phyloP scores from a whole-genome alignment of 352 stramenopile species.

The Pythium diclinum region DNA sequence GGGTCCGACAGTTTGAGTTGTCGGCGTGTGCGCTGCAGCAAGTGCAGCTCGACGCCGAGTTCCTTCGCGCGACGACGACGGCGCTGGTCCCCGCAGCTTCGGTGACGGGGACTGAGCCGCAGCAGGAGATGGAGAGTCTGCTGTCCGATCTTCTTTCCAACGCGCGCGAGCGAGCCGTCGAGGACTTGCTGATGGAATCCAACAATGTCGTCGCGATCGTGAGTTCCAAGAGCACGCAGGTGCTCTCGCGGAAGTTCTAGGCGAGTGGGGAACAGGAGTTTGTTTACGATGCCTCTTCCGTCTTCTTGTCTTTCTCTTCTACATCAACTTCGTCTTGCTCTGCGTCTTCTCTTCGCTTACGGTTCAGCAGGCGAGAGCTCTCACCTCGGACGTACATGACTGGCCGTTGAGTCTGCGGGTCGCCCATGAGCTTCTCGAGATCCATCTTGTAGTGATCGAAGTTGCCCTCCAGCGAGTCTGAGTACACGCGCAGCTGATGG shows the following conservation, averaged over 20 bases:
- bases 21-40: slow-evolving; percentile 74
- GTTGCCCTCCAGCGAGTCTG: slow-evolving; percentile 55
- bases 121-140: slow-evolving; percentile 73
- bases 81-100: slow-evolving; percentile 33
- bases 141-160: slow-evolving; percentile 78
- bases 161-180: slow-evolving; percentile 52
- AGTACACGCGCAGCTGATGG: slow-evolving; percentile 62
- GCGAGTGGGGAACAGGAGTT: background rate
- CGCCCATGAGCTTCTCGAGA: slow-evolving; percentile 42
- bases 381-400: slow-evolving; percentile 39
- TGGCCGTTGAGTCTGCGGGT: slow-evolving; percentile 26
- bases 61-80: slow-evolving; percentile 51
- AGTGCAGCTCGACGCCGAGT: slow-evolving; percentile 78
- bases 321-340: background rate
- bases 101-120: slow-evolving; percentile 4
- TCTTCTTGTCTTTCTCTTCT: background rate
- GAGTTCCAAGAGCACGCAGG: slow-evolving; percentile 73
- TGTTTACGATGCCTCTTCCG: background rate
- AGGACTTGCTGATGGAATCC: slow-evolving; percentile 79
- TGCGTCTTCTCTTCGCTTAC: slow-evolving; percentile 18
- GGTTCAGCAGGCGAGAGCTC: slow-evolving; percentile 35
- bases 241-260: slow-evolving; percentile 48
- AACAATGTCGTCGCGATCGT: slow-evolving; percentile 82
- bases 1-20: slow-evolving; percentile 55
- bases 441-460: slow-evolving; percentile 62